phyloP scores from a whole-genome alignment of 2,329 filamentous ascomycete species.

The Geosmithia putterillii region DNA sequence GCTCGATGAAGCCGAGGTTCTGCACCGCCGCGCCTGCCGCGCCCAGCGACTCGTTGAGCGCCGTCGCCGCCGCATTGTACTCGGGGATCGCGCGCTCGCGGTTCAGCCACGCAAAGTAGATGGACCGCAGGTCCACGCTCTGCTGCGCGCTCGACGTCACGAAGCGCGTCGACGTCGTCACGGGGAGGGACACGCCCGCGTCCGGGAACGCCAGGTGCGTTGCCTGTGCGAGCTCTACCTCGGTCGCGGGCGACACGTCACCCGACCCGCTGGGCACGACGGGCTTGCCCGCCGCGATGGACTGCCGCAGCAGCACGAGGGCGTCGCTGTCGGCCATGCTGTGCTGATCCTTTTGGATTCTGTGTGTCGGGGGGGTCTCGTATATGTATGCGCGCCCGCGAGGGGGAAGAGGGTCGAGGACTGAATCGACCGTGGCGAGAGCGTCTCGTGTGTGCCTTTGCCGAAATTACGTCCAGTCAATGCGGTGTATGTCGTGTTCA shows the following conservation, averaged over 20 bases:
- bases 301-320: constrained; percentile 70
- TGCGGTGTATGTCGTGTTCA: not conserved
- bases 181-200: constrained; percentile 48
- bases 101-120: constrained; percentile 94
- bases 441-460: too few species aligned
- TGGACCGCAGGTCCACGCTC: constrained; percentile 77
- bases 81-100: constrained; percentile 81
- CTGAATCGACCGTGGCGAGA: too few species aligned
- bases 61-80: constrained; percentile 75
- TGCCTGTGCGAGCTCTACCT: constrained; percentile 60
- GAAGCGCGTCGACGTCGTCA: constrained; percentile 74
- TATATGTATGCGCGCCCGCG: too few species aligned
- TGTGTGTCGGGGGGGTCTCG: too few species aligned
- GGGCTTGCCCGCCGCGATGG: constrained; percentile 58
- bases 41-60: constrained; percentile 67
- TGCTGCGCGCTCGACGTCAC: constrained; percentile 64
- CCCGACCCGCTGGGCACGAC: constrained; percentile 64
- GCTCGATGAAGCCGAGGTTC: constrained; percentile 84
- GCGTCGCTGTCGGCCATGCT: constrained; percentile 51
- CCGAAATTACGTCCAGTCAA: too few species aligned
- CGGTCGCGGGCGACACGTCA: constrained; percentile 39
- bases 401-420: too few species aligned
- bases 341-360: too few species aligned
- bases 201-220: constrained; percentile 65
- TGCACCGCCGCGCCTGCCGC: constrained; percentile 59